Base-by-base conservation (phyloP, 352 stramenopile genomes). In the Globisporangium carolinianum region DNA sequence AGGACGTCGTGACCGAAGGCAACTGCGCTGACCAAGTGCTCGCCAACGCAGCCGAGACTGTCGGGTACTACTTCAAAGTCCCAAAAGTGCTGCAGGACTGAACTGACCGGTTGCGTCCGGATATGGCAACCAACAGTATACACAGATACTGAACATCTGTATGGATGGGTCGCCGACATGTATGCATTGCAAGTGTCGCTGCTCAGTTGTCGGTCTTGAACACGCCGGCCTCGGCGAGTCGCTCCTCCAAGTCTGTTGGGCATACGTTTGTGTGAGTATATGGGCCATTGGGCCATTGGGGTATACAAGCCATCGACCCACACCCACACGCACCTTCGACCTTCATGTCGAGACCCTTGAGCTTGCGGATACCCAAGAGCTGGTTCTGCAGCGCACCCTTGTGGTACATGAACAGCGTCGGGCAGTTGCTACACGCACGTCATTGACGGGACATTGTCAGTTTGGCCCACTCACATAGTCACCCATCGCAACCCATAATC, bases 321-420 rank as follows among this genome's bases (percentile, higher is more conserved):
- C 3, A 43, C 4, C 7, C 39, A 43, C 7, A 51, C 50, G 39
- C 67, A 91, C 77, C 80, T 80, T 92, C 75, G 24, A 90, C 71
- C 60, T 91, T 91, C 74, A 94, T 96, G 62, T 92, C 70, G 38
- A 91, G 67, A 37, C 89, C 91, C 14, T 87, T 88, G 41, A 97
- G 77, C 67, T 95, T 92, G 58, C 79, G 85, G 52, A 96, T 89
- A 45, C 84, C 77, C 46, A 97, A 68, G 47, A 97, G 65, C 66
- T 98, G 90, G 61, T 91, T 95, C 74, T 89, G 73, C 17, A 98
- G 76, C 18, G 72, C 63, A 10, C 88, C 87, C 55, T 97, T 86
- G 58, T 92, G 73, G 75, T 98, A 97, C 75, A 97, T 88, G 67
- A 98, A 97, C 37, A 98, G 73, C 49, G 90, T 97, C 36, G 91